Evolutionary conservation across 371 early-diverging fungal genomes (phyloP), one percentile per base, ranked within the genome.

Genomic region (Choanephora cucurbitarum): DNA sequence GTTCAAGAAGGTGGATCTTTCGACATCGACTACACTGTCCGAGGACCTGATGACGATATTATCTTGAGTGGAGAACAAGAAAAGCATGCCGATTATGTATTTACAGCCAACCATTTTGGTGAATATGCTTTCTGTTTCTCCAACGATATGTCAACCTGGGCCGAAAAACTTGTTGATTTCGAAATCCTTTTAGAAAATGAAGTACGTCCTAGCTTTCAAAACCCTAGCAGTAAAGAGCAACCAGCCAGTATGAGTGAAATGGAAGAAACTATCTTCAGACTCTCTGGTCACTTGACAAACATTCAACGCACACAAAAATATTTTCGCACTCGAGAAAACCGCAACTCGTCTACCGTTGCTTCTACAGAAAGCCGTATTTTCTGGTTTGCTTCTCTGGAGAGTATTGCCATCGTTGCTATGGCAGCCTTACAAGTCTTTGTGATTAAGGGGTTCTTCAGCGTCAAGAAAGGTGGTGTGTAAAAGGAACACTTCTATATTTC

Each of bases 61-160:
- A 64, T 93, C 32, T 62, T 91, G 51, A 58, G 58, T 22, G 94
- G 92, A 52, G 82, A 84, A 54, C 84, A 84, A 44, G 91, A 93
- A 70, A 87, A 90, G 43, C 93, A 94, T 65, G 92, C 90, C 49
- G 95, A 96, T 78, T 91, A 77, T 70, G 90, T 92, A 37, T 89
- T 96, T 72, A 82, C 90, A 4, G 89, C 90, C 9, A 82, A 84
- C 24, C 64, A 81, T 34, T 73, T 75, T 10, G 96, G 96, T 51
- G 96, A 96, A 70, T 91, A 91, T 75, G 70, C 88, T 10, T 91
- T 92, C 77, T 94, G 95, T 80, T 96, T 96, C 82, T 85, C 83
- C 62, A 96, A 96, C 70, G 76, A 78, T 39, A 86, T 90, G 83
- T 86, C 92, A 34, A 89, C 92, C 9, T 90, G 90, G 73, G 87